phyloP scores from a whole-genome alignment of 805 yeast species.

The Wickerhamiella lipophila region DNA sequence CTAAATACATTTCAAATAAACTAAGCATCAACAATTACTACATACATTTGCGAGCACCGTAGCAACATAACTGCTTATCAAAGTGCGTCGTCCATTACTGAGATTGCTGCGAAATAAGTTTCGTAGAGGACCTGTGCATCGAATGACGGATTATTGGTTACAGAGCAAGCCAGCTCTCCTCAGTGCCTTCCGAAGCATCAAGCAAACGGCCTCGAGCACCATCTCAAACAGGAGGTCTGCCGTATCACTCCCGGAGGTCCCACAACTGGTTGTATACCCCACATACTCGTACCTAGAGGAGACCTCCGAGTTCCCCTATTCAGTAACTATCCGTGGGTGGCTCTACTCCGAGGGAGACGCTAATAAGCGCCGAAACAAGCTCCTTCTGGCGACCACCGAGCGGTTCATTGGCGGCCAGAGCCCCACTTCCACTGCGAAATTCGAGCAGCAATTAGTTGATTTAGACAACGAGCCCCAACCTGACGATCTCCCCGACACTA shows the following conservation, averaged over 20 bases:
- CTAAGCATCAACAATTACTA: neutral
- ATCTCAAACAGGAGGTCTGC: neutral
- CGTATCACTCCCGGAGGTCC: neutral
- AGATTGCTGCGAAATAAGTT: neutral
- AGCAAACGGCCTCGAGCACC: neutral
- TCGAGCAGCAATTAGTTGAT: slow-evolving; percentile 11
- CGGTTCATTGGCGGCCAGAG: slow-evolving; percentile 21
- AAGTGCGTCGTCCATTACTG: slow-evolving; percentile 5
- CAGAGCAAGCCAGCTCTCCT: slow-evolving; percentile 9
- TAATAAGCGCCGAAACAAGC: slow-evolving; percentile 50
- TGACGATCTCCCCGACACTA: neutral
- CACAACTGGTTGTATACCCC: slow-evolving; percentile 11
- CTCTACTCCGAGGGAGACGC: slow-evolving; percentile 54
- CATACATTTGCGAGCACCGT: neutral
- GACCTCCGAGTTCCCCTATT: slow-evolving; percentile 11
- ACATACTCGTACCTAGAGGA: slow-evolving; percentile 9
- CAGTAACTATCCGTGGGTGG: slow-evolving; percentile 48
- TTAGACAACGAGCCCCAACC: neutral
- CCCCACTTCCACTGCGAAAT: slow-evolving; percentile 12
- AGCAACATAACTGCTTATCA: slow-evolving; percentile 4
- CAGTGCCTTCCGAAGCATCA: slow-evolving; percentile 10
- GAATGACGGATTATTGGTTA: slow-evolving; percentile 14
- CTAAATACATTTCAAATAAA: too few species aligned
- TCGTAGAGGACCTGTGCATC: neutral
- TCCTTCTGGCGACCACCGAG: slow-evolving; percentile 32